Base-by-base conservation (phyloP, 169 alveolate species). In the Besnoitia besnoiti region DNA sequence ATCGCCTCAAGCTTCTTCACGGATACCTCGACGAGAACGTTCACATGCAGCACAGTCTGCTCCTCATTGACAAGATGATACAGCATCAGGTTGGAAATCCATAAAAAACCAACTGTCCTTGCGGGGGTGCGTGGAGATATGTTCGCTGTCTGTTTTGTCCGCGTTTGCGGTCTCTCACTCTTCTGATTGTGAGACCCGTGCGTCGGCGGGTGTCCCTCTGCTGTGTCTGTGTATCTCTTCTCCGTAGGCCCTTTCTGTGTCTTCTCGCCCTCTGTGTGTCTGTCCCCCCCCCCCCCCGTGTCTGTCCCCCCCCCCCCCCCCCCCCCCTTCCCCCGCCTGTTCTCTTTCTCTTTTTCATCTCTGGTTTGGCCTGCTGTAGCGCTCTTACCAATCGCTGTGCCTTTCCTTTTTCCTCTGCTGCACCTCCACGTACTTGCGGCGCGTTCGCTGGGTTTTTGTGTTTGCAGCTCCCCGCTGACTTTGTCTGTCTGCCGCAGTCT, bases 21-120 rank as follows among this genome's bases (percentile, higher is more conserved):
- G 93, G 93, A 4, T 76, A 76, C 37, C 85, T 75, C n/a, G 93
- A 90, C 49, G 93, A 90, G n/a, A 90, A 90, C 44, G 93, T 90
- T 27, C 90, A 77, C 84, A 76, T 90, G 90, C 90, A 80, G 76
- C 93, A 90, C 76, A 67, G 89, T 19, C 77, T 80, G 3, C 85
- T 61, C 19, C 49, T 90, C 27, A 61, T 55, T 24, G 90, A 80
- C 24, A 85, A 75, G 33, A 67, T 90, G 62, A 76, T 90, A 7
- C 62, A 50, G 49, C 82, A 79, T 16, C 93, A 90, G 90, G 93
- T 77, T n/a, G n/a, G n/a, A n/a, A n/a, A n/a, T n/a, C n/a, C n/a
- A n/a, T n/a, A n/a, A n/a, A n/a, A n/a, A n/a, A n/a, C n/a, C n/a
- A n/a, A n/a, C n/a, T n/a, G n/a, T n/a, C n/a, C n/a, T n/a, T n/a